Evolutionary conservation across 139 green algal species (phyloP).

Genomic region (Nannochloris sp.): DNA sequence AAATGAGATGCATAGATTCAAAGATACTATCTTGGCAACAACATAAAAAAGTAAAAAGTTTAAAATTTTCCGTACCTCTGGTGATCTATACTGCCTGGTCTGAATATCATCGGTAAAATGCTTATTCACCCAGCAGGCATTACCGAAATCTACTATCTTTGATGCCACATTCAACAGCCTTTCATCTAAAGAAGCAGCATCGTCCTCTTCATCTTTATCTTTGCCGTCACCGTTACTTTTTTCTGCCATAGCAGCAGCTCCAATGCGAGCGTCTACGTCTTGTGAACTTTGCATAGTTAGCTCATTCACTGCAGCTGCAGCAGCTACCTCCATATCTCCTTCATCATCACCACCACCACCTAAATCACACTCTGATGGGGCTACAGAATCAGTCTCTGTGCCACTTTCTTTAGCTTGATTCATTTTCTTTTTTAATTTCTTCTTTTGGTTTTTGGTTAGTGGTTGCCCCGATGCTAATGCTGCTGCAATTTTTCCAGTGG

Average conservation of each 20-base stretch:
- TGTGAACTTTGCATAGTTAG: conserved; percentile 56
- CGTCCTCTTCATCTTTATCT: neutral
- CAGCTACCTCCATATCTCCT: neutral
- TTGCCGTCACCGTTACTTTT: neutral
- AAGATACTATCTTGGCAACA: neutral
- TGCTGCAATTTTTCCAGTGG: conserved; percentile 22
- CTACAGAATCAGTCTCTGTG: neutral
- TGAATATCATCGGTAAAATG: conserved; percentile 98
- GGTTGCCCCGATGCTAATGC: conserved; percentile 9
- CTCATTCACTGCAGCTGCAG: neutral
- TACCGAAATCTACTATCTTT: conserved; percentile 98
- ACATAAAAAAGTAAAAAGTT: neutral
- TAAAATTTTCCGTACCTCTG: conserved; percentile 42
- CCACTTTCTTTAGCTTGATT: neutral
- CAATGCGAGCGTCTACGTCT: conserved; percentile 78
- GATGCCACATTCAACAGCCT: conserved; percentile 35
- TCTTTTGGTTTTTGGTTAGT: conserved; percentile 86
- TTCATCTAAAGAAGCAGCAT: conserved; percentile 15
- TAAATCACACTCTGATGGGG: neutral
- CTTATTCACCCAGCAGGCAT: conserved; percentile 96
- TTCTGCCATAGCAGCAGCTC: conserved; percentile 45
- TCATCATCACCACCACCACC: neutral
- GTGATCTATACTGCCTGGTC: conserved; percentile 92
- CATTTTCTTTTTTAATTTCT: conserved; percentile 83
- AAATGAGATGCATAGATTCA: too few relatives aligned